Evolutionary conservation across 2,329 filamentous ascomycete genomes (phyloP), one percentile per base, ranked within the genome.

Genomic region (Nothophoma quercina): DNA sequence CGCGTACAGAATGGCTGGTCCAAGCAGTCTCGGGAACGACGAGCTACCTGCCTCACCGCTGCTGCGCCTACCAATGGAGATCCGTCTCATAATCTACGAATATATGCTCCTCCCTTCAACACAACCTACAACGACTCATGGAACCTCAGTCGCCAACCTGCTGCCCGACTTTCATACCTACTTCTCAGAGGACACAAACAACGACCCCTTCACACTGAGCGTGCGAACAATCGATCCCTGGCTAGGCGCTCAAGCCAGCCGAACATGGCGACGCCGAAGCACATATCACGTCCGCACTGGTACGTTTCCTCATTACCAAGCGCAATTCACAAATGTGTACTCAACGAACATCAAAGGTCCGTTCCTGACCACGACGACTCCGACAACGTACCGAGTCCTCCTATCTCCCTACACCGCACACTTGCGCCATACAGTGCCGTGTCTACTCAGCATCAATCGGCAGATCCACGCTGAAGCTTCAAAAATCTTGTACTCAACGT

Each of bases 341-440:
- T 23, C 50, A 57, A 36, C 66, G 63, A 56, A 65, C 55, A 47
- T 41, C 16, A 18, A 51, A 67, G 76, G 76, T 35, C 75, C 75
- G 34, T 78, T 79, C 56, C 69, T 77, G 30, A 73, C 73, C 42
- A 75, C 73, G 18, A 77, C 75, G 47, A 73, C 75, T 43, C 63
- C 79, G 46, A 86, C 85, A 7, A 86, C 85, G 4, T 88, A 87
- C 69, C 74, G 75, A 41, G 74, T 83, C 36, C 70, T 77, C 35
- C 76, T 79, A 45, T 75, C 74, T 8, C 69, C 56, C 65, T 72
- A 69, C 55, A 82, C 70, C 65, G 77, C 23, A 62, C 79, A 42
- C 74, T 83, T 61, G 73, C 85, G 77, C 63, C 71, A 41, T 63
- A 75, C 65, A 2, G 57, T 72, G 13, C 64, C 68, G 21, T 65